A percentile compares a stretch with the other conserved stretches of the same genome.
phyloP scores from a whole-genome alignment of 306 rosid species.

The Dicorynia guianensis region DNA sequence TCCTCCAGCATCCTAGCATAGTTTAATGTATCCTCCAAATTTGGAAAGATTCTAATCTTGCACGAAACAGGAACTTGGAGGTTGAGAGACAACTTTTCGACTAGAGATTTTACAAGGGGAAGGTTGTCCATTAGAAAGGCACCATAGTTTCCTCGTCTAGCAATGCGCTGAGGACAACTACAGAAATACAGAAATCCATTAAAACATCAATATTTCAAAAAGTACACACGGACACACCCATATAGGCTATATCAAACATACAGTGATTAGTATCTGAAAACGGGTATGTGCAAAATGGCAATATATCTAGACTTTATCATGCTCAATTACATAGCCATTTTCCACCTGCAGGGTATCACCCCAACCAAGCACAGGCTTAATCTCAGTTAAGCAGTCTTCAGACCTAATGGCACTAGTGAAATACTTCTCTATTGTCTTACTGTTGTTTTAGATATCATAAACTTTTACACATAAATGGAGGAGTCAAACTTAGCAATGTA shows the following conservation, averaged over 20 bases:
- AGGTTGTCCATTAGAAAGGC: conserved; percentile 98
- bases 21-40: conserved; percentile 76
- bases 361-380: not conserved
- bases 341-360: no score
- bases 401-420: not conserved
- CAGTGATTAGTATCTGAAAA: not conserved
- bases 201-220: not conserved
- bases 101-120: conserved; percentile 81
- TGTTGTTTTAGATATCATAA: not conserved
- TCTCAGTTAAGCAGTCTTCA: not conserved
- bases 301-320: no score
- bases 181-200: conserved; percentile 24
- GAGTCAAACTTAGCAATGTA: not conserved
- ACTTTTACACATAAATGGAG: not conserved
- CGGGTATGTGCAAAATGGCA: no score
- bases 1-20: conserved; percentile 94
- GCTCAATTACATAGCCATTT: no score
- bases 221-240: not conserved
- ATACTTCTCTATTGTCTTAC: not conserved
- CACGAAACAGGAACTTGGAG: conserved; percentile 92
- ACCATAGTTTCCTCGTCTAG: conserved; percentile 85
- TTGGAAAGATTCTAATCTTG: conserved; percentile 88
- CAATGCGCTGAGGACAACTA: conserved; percentile 99
- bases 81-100: conserved; percentile 79
- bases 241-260: not conserved